Evolutionary conservation across 2,329 filamentous ascomycete species (phyloP), one percentile per base, ranked within the genome.

Genomic region (Ophiosphaerella narmari): DNA sequence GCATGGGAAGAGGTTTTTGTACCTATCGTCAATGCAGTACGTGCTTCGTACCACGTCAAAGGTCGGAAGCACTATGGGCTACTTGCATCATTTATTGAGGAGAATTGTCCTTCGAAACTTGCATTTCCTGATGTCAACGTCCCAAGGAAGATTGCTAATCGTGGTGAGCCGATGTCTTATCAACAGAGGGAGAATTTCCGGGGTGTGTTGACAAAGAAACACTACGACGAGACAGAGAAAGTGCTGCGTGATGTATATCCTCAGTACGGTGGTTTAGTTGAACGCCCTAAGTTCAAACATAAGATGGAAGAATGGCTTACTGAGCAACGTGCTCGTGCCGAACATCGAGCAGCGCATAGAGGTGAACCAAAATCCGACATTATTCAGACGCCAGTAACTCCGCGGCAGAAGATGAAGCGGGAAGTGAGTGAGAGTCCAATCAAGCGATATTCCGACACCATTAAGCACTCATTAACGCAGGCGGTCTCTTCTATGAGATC

Each of bases 61-160:
- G 68, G 70, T 4, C 55, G 67, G 2, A 48, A 52, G 6, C 49
- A 67, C 47, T 72, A 73, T 41, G 69, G 70, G 3, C 61, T 63
- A 2, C 55, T 72, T 13, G 70, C 70, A 7, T 52, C 54, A 9
- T 70, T 68, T 47, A 57, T 73, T 33, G 70, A 73, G 42, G 46
- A 55, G 2, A 43, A 52, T 7, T 45, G 48, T 21, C 68, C 68
- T 6, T 70, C 66, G 41, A 57, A 60, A 5, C 48, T 71, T 2
- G 67, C 68, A 2, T 72, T 72, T 42, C 68, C 68, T 2, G 58
- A 65, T n/a, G 54, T 46, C 29, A 72, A 70, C 11, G 36, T 65
- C 2, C 48, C 60, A 1, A 54, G 54, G 26, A 49, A 45, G 12
- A n/a, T 26, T 5, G 18, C 29, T 7, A 44, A 44, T 5, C 38